Evolutionary conservation across 306 rosid genomes (phyloP).

Genomic region (Hylodesmum podocarpum): DNA sequence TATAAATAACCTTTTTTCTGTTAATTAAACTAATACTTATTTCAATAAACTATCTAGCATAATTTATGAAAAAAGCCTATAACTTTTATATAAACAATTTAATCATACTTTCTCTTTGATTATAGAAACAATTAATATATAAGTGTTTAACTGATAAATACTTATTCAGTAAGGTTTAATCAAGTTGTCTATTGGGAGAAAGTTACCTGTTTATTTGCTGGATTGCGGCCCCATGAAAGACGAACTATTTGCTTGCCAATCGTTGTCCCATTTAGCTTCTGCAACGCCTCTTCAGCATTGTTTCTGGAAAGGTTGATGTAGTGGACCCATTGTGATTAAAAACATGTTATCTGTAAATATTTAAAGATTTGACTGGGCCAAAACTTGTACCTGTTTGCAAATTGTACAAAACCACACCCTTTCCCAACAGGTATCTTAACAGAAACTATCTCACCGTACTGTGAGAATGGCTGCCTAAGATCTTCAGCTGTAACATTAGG

Average conservation of each 20-base stretch:
- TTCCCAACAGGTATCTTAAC: conserved; percentile 97
- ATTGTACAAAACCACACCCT: conserved; percentile 98
- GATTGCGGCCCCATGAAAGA: conserved; percentile 99
- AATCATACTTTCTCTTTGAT: too few relatives aligned
- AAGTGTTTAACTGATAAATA: too few relatives aligned
- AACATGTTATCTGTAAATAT: not conserved
- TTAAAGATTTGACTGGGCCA: not conserved
- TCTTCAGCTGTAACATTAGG: conserved; percentile 89
- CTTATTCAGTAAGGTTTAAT: too few relatives aligned
- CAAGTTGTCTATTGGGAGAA: not conserved
- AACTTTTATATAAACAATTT: too few relatives aligned
- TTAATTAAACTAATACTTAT: not conserved
- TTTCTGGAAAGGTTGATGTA: conserved; percentile 52
- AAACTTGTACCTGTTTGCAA: conserved; percentile 70
- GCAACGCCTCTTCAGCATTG: conserved; percentile 93
- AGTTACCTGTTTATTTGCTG: conserved; percentile 92
- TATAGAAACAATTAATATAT: too few relatives aligned
- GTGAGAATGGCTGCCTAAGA: conserved; percentile 88
- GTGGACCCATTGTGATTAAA: not conserved
- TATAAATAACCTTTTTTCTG: not conserved
- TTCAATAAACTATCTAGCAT: too few relatives aligned
- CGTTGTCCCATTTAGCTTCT: conserved; percentile 75
- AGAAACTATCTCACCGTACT: conserved; percentile 88
- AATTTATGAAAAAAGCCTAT: too few relatives aligned
- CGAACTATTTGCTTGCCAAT: conserved; percentile 95